Percentiles rank a stretch among this genome's conserved stretches.
Evolutionary conservation across 768 basidiomycete species (phyloP).

Genomic region (Tulasnella sp.): DNA sequence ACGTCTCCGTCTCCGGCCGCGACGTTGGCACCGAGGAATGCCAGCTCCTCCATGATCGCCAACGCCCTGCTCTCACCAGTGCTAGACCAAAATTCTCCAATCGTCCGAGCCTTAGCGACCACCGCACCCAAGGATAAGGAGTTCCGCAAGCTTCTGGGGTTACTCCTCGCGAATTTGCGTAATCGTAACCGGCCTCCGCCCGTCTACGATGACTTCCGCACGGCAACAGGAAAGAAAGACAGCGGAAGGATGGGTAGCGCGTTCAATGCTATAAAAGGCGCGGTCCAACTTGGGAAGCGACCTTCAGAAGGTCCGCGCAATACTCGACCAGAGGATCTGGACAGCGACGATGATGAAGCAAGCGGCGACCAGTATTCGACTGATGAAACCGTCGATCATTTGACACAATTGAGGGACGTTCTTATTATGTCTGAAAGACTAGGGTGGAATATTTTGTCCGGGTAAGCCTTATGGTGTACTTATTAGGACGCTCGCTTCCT

Average conservation of each 20-base stretch:
- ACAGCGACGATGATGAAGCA: constrained; percentile 31
- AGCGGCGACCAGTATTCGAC: constrained; percentile 46
- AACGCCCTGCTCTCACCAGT: not conserved
- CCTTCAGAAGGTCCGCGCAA: constrained; percentile 21
- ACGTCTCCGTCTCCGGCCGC: not conserved
- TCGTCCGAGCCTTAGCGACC: not conserved
- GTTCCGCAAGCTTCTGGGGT: constrained; percentile 59
- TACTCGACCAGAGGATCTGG: constrained; percentile 37
- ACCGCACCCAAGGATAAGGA: constrained; percentile 40
- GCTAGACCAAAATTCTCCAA: constrained; percentile 3
- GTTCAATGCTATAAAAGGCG: constrained; percentile 39
- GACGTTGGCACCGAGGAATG: not conserved
- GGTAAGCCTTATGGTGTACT: constrained; percentile 30
- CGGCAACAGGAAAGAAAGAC: constrained; percentile 26
- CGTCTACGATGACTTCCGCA: constrained; percentile 39
- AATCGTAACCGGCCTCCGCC: constrained; percentile 48
- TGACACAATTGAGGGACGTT: constrained; percentile 55
- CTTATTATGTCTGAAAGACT: constrained; percentile 47
- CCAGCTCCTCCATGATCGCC: not conserved
- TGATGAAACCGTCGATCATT: constrained; percentile 55
- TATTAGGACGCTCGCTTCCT: not conserved
- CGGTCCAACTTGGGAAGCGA: constrained; percentile 30
- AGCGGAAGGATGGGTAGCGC: constrained; percentile 35
- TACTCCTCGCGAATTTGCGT: constrained; percentile 57
- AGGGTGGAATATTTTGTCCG: constrained; percentile 57